Evolutionary conservation across 306 rosid species (phyloP).

Genomic region (Trichosanthes cucumerina): DNA sequence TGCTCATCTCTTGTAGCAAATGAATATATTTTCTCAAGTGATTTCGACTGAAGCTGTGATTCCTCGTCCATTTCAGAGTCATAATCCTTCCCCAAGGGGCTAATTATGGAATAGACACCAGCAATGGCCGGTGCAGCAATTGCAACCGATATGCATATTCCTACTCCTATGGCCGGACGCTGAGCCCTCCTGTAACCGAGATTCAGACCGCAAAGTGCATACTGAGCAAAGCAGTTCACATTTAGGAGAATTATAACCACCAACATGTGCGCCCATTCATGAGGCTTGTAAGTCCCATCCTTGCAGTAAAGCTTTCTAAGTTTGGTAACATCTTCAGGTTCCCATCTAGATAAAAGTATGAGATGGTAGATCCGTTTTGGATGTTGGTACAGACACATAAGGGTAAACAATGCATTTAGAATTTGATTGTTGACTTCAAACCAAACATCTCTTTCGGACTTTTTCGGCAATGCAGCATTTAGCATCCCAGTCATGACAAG

Average conservation of each 20-base stretch:
- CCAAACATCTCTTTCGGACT: slow-evolving; percentile 66
- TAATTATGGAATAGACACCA: slow-evolving; percentile 56
- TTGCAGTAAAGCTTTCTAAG: slow-evolving; percentile 71
- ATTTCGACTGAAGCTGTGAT: slow-evolving; percentile 43
- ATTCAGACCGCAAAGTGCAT: slow-evolving; percentile 84
- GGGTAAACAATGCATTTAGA: slow-evolving; percentile 83
- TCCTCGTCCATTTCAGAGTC: slow-evolving; percentile 53
- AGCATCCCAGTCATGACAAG: slow-evolving; percentile 95
- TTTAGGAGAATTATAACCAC: slow-evolving; percentile 75
- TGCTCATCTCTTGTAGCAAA: slow-evolving; percentile 47
- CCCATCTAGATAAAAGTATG: slow-evolving; percentile 72
- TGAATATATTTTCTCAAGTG: slow-evolving; percentile 42
- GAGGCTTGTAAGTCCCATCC: slow-evolving; percentile 76
- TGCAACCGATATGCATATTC: slow-evolving; percentile 56
- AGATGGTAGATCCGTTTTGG: slow-evolving; percentile 75
- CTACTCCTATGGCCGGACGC: slow-evolving; percentile 83
- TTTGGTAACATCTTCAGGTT: slow-evolving; percentile 45
- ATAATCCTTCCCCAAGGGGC: slow-evolving; percentile 87
- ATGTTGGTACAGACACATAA: slow-evolving; percentile 84
- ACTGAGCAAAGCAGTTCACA: slow-evolving; percentile 78
- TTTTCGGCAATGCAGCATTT: slow-evolving; percentile 43
- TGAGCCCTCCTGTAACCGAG: slow-evolving; percentile 67
- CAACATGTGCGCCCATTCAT: slow-evolving; percentile 90
- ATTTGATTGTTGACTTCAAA: slow-evolving; percentile 92
- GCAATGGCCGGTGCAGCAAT: slow-evolving; percentile 74